These are phyloP conservation scores for Thymus mandschuricus DNA, from an alignment of 257 asterid genomes.

Conservation along the genomic window DNA sequence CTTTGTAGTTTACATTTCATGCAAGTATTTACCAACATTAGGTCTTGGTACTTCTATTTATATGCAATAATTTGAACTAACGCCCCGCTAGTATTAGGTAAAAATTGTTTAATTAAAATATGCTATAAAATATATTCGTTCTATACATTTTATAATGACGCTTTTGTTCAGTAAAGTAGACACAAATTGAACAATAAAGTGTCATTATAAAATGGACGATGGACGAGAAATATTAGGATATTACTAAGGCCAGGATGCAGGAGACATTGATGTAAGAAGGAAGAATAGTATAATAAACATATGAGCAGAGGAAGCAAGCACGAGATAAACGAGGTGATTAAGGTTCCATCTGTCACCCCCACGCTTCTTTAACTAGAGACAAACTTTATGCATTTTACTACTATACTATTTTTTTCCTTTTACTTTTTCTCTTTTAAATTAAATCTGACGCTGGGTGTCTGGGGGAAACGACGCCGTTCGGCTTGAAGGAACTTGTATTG, in stretches of 20 bases:
- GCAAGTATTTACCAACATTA: background rate
- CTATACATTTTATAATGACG: too few species aligned
- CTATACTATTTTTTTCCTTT: too few species aligned
- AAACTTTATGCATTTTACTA: background rate
- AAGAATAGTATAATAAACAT: constrained; percentile 1
- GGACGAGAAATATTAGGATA: too few species aligned
- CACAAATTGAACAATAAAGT: too few species aligned
- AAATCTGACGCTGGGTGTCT: background rate
- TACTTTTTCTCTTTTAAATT: background rate
- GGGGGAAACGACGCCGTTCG: constrained; percentile 5
- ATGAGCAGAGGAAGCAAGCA: constrained; percentile 3
- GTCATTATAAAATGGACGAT: too few species aligned
- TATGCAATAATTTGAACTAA: too few species aligned
- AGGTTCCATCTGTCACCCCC: background rate
- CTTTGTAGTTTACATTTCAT: background rate
- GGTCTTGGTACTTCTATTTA: too few species aligned
- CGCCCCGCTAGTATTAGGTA: too few species aligned
- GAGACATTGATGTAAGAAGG: constrained; percentile 15
- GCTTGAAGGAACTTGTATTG: background rate
- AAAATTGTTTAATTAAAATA: too few species aligned
- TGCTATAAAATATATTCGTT: too few species aligned
- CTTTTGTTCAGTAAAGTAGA: too few species aligned
- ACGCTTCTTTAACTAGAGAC: background rate
- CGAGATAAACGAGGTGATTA: constrained; percentile 24
- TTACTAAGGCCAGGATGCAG: background rate